phyloP scores from a whole-genome alignment of 257 asterid species.

The Lantana camara region DNA sequence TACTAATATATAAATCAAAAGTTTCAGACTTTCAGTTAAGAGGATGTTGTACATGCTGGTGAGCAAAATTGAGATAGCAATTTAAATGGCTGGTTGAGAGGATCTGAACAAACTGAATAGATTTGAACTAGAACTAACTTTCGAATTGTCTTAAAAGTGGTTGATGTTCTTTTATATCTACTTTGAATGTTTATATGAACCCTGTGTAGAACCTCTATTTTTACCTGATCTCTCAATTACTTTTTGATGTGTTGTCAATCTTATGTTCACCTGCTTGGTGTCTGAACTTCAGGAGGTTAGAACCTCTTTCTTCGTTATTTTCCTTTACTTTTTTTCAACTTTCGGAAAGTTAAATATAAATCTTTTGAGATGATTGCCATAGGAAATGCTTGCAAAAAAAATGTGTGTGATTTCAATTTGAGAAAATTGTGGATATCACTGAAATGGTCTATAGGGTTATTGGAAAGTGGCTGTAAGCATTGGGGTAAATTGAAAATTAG shows the following conservation, averaged over 20 bases:
- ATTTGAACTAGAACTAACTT: not conserved
- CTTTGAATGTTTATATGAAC: not conserved
- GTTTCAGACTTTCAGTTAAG: not conserved
- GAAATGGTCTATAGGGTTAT: not conserved
- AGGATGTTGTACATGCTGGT: constrained; percentile 6
- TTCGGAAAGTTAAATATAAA: not conserved
- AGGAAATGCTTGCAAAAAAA: constrained; percentile 5
- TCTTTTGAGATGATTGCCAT: not conserved
- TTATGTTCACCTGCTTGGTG: constrained; percentile 1
- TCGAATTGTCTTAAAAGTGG: too few relatives aligned
- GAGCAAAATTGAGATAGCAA: constrained; percentile 4
- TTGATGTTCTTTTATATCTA: not conserved
- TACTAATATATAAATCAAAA: not conserved
- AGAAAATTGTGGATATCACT: not conserved
- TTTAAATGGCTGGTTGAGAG: not conserved
- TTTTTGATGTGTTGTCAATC: not conserved
- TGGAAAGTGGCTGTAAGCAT: not conserved
- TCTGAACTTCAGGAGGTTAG: not conserved
- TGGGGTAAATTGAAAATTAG: not conserved
- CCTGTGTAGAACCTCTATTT: not conserved
- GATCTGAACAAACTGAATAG: not conserved
- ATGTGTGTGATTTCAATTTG: not conserved
- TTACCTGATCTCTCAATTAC: not conserved
- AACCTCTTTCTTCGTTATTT: not conserved
- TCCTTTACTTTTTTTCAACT: not conserved